A percentile compares a stretch with the other conserved stretches of the same genome.
These are phyloP conservation scores for Hypoxylon sp. DNA, from an alignment of 2,329 filamentous ascomycete genomes.

Conservation along the genomic window DNA sequence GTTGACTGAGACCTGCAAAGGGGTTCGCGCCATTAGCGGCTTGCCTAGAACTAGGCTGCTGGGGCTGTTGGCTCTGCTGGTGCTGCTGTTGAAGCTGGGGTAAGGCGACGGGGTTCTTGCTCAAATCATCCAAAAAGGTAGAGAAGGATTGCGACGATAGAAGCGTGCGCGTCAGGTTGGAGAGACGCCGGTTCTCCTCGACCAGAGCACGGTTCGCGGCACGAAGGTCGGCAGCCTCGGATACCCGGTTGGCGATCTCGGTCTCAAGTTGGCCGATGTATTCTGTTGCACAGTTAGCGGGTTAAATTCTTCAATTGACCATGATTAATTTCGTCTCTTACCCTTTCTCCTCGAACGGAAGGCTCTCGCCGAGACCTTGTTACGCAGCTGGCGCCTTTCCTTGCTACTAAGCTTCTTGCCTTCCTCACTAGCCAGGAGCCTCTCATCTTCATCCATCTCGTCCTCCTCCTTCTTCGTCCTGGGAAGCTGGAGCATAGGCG, in stretches of 20 bases:
- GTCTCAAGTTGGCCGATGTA: constrained; percentile 95
- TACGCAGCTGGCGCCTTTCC: constrained; percentile 93
- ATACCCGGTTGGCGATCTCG: constrained; percentile 84
- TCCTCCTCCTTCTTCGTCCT: constrained; percentile 92
- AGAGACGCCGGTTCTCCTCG: constrained; percentile 85
- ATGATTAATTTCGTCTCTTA: constrained; percentile 55
- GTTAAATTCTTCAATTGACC: constrained; percentile 1
- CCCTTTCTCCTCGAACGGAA: constrained; percentile 99
- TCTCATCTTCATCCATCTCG: constrained; percentile 98
- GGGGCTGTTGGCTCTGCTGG: constrained; percentile 17
- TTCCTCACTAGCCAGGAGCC: constrained; percentile 73
- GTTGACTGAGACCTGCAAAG: constrained; percentile 58
- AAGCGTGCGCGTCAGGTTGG: constrained; percentile 81
- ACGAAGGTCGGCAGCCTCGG: constrained; percentile 82
- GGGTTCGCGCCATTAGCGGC: constrained; percentile 73
- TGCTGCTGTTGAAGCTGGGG: constrained; percentile 34
- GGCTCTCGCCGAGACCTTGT: constrained; percentile 97
- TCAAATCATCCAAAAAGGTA: constrained; percentile 77
- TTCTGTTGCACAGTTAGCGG: constrained; percentile 72
- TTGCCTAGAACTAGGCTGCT: constrained; percentile 56
- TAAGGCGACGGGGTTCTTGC: constrained; percentile 62
- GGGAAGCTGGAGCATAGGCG: constrained; percentile 70
- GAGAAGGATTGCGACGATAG: constrained; percentile 83
- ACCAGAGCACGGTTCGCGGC: constrained; percentile 80
- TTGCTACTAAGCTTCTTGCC: constrained; percentile 99